Base-by-base conservation (phyloP, 1,139 yeast genomes). In the Yamadazyma dushanensis region DNA sequence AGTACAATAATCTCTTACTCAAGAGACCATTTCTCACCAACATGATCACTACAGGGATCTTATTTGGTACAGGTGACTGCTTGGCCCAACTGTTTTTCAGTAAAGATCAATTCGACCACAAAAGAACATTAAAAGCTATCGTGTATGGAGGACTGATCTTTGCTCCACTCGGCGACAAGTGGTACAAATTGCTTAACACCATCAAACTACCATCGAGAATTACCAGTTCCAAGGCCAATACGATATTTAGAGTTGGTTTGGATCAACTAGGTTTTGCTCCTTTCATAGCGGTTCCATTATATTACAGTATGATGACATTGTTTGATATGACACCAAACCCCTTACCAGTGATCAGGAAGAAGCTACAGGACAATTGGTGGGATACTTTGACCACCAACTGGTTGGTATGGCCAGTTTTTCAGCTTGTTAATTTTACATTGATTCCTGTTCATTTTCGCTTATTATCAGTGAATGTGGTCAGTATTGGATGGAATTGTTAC, bases 351-450 rank as follows among this genome's bases (percentile, higher is more conserved):
- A 61, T 73, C 4, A 49, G 53, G 29, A 32, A 46, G 4, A 79
- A 77, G 43, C 54, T 82, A 19, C 29, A 57, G 2, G 57, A 63
- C 11, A 74, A 76, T 39, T 80, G 80, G 76, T 69, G 76, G 76
- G 59, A 63, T 5, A 85, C 95, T 0, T 59, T 87, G 29, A 44
- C 63, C 21, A 73, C 83, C 21, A 88, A 87, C 55, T 89, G 96
- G 95, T 47, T 70, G 32, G 83, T 89, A 7, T 89, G 97, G 97
- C 97, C 96, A 0, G 64, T 76, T 0, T 81, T 89, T 50, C 97
- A 89, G 59, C 44, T 76, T 34, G 50, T 79, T 39, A 90, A 90
- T 57, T 86, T 90, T 51, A 70, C 76, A 31, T 50, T 83, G 10
- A 74, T 86, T 4, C 96, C 96, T 0, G 76, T 81, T 3, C 78